A percentile compares a stretch with the other conserved stretches of the same genome.
These are phyloP conservation scores for Fusarium secorum DNA, from an alignment of 2,329 filamentous ascomycete species.

Conservation along the genomic window DNA sequence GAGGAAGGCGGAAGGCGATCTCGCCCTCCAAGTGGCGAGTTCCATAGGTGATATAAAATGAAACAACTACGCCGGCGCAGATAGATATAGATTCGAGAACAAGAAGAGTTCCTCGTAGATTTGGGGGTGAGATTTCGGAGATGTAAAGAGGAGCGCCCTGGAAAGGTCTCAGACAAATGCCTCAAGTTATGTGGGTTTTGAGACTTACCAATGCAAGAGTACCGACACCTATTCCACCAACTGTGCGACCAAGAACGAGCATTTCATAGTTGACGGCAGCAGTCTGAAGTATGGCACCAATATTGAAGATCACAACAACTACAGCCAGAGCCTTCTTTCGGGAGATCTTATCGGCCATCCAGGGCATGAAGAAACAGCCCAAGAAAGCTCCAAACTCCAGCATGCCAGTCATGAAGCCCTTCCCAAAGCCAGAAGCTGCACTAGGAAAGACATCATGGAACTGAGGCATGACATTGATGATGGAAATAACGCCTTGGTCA, in stretches of 20 bases:
- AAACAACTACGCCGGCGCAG: slow-evolving; percentile 53
- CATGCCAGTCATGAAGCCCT: slow-evolving; percentile 51
- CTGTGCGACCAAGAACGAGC: slow-evolving; percentile 36
- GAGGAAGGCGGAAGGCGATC: slow-evolving; percentile 44
- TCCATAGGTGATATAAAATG: slow-evolving; percentile 63
- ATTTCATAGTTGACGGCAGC: slow-evolving; percentile 23
- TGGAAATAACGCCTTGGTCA: slow-evolving; percentile 49
- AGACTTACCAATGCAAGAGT: slow-evolving; percentile 52
- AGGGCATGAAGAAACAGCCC: slow-evolving; percentile 42
- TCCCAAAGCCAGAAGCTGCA: slow-evolving; percentile 47
- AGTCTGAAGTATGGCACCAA: slow-evolving; percentile 39
- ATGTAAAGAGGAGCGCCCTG: slow-evolving; percentile 54
- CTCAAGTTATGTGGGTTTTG: neutral
- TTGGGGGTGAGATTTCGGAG: slow-evolving; percentile 58
- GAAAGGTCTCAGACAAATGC: neutral
- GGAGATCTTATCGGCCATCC: slow-evolving; percentile 37
- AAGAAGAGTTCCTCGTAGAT: slow-evolving; percentile 57
- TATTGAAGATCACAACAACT: slow-evolving; percentile 35
- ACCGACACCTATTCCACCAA: slow-evolving; percentile 55
- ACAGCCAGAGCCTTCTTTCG: slow-evolving; percentile 38
- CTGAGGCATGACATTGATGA: slow-evolving; percentile 55
- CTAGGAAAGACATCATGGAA: slow-evolving; percentile 50
- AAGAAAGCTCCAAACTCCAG: slow-evolving; percentile 61
- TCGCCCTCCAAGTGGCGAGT: slow-evolving; percentile 44
- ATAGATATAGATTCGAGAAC: slow-evolving; percentile 55